A percentile compares a stretch with the other conserved stretches of the same genome.
Conservation (phyloP, 768 basidiomycete genomes). For the Leucogyrophana mollusca region DNA sequence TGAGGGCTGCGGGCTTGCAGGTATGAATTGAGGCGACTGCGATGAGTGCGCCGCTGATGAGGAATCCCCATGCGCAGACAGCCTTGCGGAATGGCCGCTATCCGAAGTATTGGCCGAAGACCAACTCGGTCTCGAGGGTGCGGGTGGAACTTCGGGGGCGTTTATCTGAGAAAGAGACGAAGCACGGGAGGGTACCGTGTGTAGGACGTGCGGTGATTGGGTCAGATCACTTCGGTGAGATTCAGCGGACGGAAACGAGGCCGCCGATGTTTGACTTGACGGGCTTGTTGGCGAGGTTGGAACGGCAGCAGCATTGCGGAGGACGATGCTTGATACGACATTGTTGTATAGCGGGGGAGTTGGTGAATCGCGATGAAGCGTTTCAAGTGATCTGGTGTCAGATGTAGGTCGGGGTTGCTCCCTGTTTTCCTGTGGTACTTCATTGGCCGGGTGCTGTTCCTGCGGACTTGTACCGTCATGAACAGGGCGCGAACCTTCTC, state of each 20-base stretch:
- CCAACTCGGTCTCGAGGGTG: conserved; percentile 19
- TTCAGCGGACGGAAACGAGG: not conserved
- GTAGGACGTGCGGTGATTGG: conserved; percentile 10
- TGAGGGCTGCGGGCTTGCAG: conserved; percentile 24
- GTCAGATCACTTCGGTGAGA: conserved; percentile 2
- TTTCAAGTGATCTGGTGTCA: not conserved
- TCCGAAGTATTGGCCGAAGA: conserved; percentile 24
- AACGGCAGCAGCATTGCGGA: conserved; percentile 9
- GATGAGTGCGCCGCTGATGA: conserved; percentile 7
- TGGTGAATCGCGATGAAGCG: conserved; percentile 4
- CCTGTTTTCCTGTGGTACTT: not conserved
- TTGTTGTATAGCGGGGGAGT: conserved; percentile 24
- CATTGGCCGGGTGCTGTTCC: not conserved
- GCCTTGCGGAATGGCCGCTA: conserved; percentile 8
- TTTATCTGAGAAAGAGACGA: conserved; percentile 15
- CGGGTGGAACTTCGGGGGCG: conserved; percentile 12
- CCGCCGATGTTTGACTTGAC: conserved; percentile 6
- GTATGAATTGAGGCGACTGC: conserved; percentile 16
- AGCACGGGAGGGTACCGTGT: conserved; percentile 10
- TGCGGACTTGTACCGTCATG: not conserved
- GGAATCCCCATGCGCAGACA: conserved; percentile 15
- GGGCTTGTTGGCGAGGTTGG: conserved; percentile 9
- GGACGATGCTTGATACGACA: conserved; percentile 17
- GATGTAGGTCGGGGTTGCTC: conserved; percentile 4
- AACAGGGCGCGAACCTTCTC: conserved; percentile 4